Base-by-base conservation (phyloP, 176 grass and related monocot genomes). In the Musa troglodytarum region DNA sequence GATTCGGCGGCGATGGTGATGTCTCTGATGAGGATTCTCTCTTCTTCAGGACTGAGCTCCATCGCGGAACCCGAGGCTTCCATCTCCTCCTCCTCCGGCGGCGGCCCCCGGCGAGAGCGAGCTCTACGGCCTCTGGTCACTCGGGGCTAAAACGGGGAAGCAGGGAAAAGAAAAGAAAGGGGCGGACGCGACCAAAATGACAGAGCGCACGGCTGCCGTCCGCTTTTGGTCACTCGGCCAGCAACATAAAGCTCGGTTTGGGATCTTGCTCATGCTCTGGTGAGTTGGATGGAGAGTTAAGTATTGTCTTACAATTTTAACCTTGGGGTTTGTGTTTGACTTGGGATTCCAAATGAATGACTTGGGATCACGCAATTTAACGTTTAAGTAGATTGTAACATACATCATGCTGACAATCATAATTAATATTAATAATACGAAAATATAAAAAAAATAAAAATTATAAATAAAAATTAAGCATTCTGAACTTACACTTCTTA, bases 1-100 rank as follows among this genome's bases (percentile, higher is more conserved):
- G 88, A 77, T 65, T 99, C 95, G 34, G 88, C 86, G 2, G 88
- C 82, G 65, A 94, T 83, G 53, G 90, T 91, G 81, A 92, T 89
- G 75, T 94, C 95, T 62, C 90, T 76, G 84, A 99, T 99, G 24
- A 94, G 83, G 64, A 77, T 53, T 88, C 87, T 80, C 75, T 99
- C 95, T 83, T 92, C 79, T 52, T 92, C 95, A 9, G 86, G 70
- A n/a, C 80, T 79, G 70, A 99, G 80, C 86, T 85, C 82, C 68
- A 65, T 65, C 26, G 65, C 65, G 69, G 64, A 26, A 53, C 61
- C 52, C 71, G 65, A 22, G 63, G 11, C 70, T 21, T 70, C 79
- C 82, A 80, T 80, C 79, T 77, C 69, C 63, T 50, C 54, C 8
- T 22, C 56, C 8, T 11, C 14, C 22, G 71, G 49, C 16, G 17